A percentile compares a stretch with the other conserved stretches of the same genome.
These are phyloP conservation scores for Tothia fuscella DNA, from an alignment of 2,329 filamentous ascomycete species.

Conservation along the genomic window DNA sequence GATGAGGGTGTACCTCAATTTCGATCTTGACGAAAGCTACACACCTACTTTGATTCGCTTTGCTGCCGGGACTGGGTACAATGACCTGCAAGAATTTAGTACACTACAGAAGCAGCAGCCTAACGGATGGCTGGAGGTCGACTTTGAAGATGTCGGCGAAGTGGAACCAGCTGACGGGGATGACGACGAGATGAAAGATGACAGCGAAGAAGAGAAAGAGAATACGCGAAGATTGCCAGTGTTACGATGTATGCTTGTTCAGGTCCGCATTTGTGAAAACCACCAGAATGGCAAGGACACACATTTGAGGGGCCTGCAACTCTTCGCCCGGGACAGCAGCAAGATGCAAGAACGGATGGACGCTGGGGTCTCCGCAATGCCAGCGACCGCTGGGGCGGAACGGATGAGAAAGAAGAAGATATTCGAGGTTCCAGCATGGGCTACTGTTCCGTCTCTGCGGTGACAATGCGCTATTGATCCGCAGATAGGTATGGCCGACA, in stretches of 20 bases:
- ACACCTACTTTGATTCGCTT: slow-evolving; percentile 89
- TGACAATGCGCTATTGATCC: too few species aligned
- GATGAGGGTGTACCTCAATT: slow-evolving; percentile 79
- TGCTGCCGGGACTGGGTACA: slow-evolving; percentile 77
- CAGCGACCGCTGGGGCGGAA: too few species aligned
- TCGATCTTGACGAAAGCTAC: slow-evolving; percentile 87
- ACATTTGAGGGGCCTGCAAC: slow-evolving; percentile 86
- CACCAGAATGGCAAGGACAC: slow-evolving; percentile 99
- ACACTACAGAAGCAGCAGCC: slow-evolving; percentile 68
- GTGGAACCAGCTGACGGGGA: slow-evolving; percentile 19
- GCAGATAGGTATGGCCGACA: too few species aligned
- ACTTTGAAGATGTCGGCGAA: slow-evolving; percentile 48
- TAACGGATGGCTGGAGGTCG: slow-evolving; percentile 82
- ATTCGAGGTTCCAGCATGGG: too few species aligned
- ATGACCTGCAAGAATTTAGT: slow-evolving; percentile 81
- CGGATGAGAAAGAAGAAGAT: too few species aligned
- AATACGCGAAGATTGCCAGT: slow-evolving; percentile 46
- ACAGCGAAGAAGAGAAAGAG: slow-evolving; percentile 15
- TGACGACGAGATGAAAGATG: slow-evolving; percentile 15
- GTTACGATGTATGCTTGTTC: slow-evolving; percentile 77
- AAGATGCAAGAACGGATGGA: too few species aligned
- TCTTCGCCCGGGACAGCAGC: slow-evolving; percentile 56
- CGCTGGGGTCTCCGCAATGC: too few species aligned
- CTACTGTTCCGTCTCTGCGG: too few species aligned
- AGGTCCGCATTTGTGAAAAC: slow-evolving; percentile 86